phyloP scores from a whole-genome alignment of 352 stramenopile genomes.

The Phytophthora sansomeana region DNA sequence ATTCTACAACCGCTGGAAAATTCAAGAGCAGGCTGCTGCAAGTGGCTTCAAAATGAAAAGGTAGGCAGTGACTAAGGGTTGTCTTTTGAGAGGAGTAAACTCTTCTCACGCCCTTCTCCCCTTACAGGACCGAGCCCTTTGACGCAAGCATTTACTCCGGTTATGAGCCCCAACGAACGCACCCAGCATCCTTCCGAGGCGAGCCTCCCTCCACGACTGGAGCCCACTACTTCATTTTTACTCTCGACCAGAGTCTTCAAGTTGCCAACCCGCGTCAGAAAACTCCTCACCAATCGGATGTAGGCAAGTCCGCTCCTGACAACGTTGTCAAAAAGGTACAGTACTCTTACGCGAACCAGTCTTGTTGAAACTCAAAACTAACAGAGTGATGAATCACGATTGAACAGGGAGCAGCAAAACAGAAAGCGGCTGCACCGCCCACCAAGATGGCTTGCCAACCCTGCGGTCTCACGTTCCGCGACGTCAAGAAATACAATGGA shows the following conservation, averaged over 20 bases:
- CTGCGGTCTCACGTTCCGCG: constrained; percentile 63
- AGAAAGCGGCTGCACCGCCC: constrained; percentile 17
- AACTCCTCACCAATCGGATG: not conserved
- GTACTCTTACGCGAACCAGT: not conserved
- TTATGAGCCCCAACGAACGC: constrained; percentile 81
- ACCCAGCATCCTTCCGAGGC: constrained; percentile 75
- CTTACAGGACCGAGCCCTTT: constrained; percentile 67
- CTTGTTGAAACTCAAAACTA: not conserved
- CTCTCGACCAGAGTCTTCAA: constrained; percentile 44
- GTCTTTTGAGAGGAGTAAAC: not conserved
- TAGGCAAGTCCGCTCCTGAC: not conserved
- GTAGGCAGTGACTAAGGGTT: constrained; percentile 29
- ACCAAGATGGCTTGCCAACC: constrained; percentile 57
- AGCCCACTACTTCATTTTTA: constrained; percentile 77
- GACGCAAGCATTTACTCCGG: constrained; percentile 72
- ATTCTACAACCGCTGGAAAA: constrained; percentile 89
- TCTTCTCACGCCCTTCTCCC: not conserved
- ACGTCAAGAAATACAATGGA: constrained; percentile 86
- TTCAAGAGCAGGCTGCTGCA: constrained; percentile 67
- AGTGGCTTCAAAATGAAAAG: constrained; percentile 76
- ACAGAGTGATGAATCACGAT: constrained; percentile 1
- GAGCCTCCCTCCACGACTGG: constrained; percentile 77
- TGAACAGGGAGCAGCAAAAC: constrained; percentile 22
- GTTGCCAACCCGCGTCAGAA: constrained; percentile 40
- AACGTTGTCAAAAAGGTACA: constrained; percentile 28